Conservation (phyloP, 176 grass and related monocot genomes). For the Avena sativa region DNA sequence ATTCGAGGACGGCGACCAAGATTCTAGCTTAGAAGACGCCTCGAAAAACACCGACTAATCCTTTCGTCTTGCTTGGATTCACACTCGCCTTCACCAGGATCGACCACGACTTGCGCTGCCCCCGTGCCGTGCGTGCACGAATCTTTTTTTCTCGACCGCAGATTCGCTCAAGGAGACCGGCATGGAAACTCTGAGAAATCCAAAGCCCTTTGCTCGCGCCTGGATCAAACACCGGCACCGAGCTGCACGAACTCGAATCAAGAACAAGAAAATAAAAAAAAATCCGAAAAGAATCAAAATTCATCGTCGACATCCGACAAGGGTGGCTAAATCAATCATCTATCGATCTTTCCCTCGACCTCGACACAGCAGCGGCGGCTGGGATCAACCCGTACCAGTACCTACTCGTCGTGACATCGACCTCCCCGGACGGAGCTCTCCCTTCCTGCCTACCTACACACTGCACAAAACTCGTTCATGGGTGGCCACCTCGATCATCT, state of each 20-base stretch:
- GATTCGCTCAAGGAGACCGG: not conserved
- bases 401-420: slow-evolving; percentile 41
- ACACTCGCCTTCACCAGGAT: not conserved
- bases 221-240: not conserved
- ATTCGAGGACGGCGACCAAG: slow-evolving; percentile 21
- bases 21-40: not conserved
- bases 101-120: not conserved
- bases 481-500: not conserved
- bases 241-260: slow-evolving; percentile 8
- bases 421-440: not conserved
- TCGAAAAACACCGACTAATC: not conserved
- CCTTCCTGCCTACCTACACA: not conserved
- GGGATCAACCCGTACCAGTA: not conserved
- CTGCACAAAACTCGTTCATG: slow-evolving; percentile 53
- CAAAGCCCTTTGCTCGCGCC: not conserved
- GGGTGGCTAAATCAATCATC: slow-evolving; percentile 23
- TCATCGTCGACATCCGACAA: not conserved
- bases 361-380: not conserved
- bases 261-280: not conserved
- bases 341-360: not conserved
- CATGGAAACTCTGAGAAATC: slow-evolving; percentile 31
- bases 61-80: slow-evolving; percentile 33
- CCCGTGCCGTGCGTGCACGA: slow-evolving; percentile 30
- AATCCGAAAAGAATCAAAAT: not conserved
- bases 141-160: not conserved